phyloP scores from a whole-genome alignment of 352 stramenopile species.

The Globisporangium carolinianum region DNA sequence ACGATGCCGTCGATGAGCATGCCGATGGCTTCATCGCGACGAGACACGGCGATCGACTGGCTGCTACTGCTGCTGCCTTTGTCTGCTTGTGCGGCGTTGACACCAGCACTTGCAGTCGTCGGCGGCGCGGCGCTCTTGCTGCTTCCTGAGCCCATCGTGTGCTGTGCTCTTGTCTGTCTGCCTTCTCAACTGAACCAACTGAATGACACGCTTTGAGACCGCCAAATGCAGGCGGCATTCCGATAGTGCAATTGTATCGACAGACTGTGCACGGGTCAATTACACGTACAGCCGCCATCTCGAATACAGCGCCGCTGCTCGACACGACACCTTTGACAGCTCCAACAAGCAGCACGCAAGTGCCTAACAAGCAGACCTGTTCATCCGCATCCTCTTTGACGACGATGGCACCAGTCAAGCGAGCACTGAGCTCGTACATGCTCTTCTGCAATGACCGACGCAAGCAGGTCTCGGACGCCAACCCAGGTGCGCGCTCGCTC shows the following conservation, averaged over 20 bases:
- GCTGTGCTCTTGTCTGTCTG: too few relatives aligned
- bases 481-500: slow-evolving; percentile 26
- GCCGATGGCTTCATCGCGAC: slow-evolving; percentile 50
- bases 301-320: too few relatives aligned
- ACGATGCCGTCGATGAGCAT: slow-evolving; percentile 74
- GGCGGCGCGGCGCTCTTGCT: slow-evolving; percentile 45
- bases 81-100: slow-evolving; percentile 2
- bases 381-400: too few relatives aligned
- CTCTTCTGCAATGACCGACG: slow-evolving; percentile 77
- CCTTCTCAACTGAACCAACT: not conserved
- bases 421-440: slow-evolving; percentile 82
- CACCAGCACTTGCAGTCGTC: not conserved
- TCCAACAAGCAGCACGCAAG: slow-evolving; percentile 1
- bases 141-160: slow-evolving; percentile 37
- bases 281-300: too few relatives aligned
- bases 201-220: not conserved
- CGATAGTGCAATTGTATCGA: too few relatives aligned
- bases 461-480: slow-evolving; percentile 52
- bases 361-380: too few relatives aligned
- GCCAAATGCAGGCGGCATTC: too few relatives aligned
- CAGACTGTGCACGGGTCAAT: too few relatives aligned
- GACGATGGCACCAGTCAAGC: slow-evolving; percentile 64
- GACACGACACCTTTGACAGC: not conserved
- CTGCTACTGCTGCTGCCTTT: slow-evolving; percentile 12
- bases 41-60: slow-evolving; percentile 20